Evolutionary conservation across 2,329 filamentous ascomycete species (phyloP), one percentile per base, ranked within the genome.

Genomic region (Xylaria sp.): DNA sequence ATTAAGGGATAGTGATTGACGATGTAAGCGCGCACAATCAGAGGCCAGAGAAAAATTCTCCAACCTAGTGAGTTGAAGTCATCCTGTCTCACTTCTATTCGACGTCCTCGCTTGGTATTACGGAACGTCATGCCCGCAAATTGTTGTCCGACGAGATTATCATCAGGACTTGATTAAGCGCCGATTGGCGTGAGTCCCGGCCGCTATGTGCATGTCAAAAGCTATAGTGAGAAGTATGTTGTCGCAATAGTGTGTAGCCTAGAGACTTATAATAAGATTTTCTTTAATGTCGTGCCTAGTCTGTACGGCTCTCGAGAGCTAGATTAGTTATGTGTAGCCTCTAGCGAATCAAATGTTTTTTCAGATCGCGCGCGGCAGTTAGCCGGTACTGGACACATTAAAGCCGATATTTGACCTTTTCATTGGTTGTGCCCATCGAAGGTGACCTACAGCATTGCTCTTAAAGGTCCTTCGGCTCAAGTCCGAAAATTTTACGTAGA

Each of bases 361-460:
- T 57, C 20, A 40, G 26, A 57, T 68, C 28, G 68, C 70, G 70
- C 70, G 70, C 70, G 70, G 49, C 54, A 68, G 49, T 63, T 61
- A 59, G 31, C 63, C 53, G 49, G 48, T 40, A 53, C n/a, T 6
- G n/a, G 42, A 51, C 64, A 48, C 42, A 44, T 53, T 5, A 28
- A 38, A 42, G 40, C 23, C 7, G 33, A 15, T 26, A n/a, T 40
- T 23, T 26, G 1, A 28, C 9, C 17, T 54, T 38, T n/a, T 20
- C n/a, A 56, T 56, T 56, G 53, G 33, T 7, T 1, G n/a, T 38
- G n/a, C 20, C 6, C 33, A 33, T 56, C 33, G 5, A n/a, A 26
- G 15, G n/a, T 2, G 15, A 33, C 15, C n/a, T 9, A 7, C 7
- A 56, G 44, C 9, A 23, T 15, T 26, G 44, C 9, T n/a, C n/a